These are phyloP conservation scores for Collybia sp. DNA, from an alignment of 768 basidiomycete species.

Conservation along the genomic window DNA sequence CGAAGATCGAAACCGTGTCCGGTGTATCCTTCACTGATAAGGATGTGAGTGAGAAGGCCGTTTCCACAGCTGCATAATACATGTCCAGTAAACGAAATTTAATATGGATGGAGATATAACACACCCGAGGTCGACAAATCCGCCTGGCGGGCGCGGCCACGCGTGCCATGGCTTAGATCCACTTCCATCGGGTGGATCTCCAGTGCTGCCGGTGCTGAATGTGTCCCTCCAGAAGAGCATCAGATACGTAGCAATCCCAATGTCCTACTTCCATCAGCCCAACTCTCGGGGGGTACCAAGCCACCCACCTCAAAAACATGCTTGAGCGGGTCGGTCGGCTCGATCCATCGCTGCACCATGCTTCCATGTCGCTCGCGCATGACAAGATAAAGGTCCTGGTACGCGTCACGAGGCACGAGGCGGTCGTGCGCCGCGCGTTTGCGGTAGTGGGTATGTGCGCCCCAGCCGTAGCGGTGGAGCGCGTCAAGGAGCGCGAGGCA, in stretches of 20 bases:
- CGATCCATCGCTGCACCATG: constrained; percentile 70
- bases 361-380: constrained; percentile 85
- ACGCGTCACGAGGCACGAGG: constrained; percentile 67
- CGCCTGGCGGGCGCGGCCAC: constrained; percentile 79
- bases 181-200: constrained; percentile 4
- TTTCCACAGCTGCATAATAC: constrained; percentile 71
- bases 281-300: neutral
- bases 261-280: constrained; percentile 52
- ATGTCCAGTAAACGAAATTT: neutral
- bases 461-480: constrained; percentile 87
- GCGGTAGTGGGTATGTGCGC: constrained; percentile 73
- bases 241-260: constrained; percentile 90
- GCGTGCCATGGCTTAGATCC: constrained; percentile 48
- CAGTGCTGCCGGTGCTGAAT: constrained; percentile 25
- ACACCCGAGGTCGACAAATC: constrained; percentile 88
- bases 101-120: constrained; percentile 9
- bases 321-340: constrained; percentile 82
- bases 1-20: constrained; percentile 88
- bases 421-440: constrained; percentile 86
- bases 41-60: constrained; percentile 86
- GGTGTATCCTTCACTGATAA: constrained; percentile 75
- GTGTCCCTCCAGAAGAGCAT: constrained; percentile 88
- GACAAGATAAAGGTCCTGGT: constrained; percentile 87
- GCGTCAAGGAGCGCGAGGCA: constrained; percentile 77
- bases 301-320: constrained; percentile 79